phyloP scores from a whole-genome alignment of 2,329 filamentous ascomycete species.

The Monosporascus sp. region DNA sequence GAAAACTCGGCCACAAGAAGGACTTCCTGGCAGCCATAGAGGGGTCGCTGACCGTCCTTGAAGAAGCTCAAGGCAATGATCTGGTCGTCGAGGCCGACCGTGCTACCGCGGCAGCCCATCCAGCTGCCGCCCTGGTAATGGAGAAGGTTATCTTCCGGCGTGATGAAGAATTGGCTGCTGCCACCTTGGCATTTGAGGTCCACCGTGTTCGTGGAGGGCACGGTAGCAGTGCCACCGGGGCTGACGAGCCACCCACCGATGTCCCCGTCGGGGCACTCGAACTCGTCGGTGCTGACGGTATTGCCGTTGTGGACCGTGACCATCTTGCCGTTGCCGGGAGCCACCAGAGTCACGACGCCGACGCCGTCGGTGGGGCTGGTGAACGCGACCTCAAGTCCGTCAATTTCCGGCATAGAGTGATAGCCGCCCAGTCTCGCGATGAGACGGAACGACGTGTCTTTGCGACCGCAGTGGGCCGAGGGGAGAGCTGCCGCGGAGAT shows the following conservation, averaged over 20 bases:
- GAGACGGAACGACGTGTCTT: not conserved
- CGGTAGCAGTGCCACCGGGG: not conserved
- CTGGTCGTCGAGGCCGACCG: not conserved
- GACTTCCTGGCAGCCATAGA: not conserved
- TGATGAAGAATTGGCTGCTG: not conserved
- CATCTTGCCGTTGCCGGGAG: not conserved
- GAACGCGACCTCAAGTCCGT: not conserved
- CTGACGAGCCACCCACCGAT: not conserved
- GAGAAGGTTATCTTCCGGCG: not conserved
- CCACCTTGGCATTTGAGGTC: not conserved
- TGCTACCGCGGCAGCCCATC: not conserved
- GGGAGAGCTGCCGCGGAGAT: not conserved
- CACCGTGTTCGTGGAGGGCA: not conserved
- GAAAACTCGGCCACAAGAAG: not conserved
- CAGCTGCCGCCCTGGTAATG: not conserved
- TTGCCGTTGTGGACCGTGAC: not conserved
- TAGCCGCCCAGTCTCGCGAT: not conserved
- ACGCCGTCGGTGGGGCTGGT: not conserved
- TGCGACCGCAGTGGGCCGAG: not conserved
- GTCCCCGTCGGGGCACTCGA: not conserved
- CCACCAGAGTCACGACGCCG: not conserved
- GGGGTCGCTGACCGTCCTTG: not conserved
- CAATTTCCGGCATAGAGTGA: not conserved
- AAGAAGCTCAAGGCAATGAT: not conserved
- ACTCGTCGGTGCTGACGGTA: not conserved